These are phyloP conservation scores for Torrubiella hemipterigena DNA, from an alignment of 2,329 filamentous ascomycete genomes.

Conservation along the genomic window DNA sequence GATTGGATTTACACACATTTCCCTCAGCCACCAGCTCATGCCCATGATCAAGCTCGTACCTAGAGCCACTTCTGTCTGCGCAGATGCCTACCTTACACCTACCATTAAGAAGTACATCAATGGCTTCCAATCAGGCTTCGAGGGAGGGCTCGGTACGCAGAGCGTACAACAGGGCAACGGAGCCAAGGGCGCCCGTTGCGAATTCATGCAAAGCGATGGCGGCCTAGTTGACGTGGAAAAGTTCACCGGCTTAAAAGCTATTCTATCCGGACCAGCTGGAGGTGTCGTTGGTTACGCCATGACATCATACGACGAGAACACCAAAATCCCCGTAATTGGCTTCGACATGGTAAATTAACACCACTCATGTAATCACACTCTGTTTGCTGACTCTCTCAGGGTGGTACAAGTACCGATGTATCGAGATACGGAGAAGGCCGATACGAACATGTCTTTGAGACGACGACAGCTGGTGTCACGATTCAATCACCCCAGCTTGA, in stretches of 20 bases:
- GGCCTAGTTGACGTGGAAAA: slow-evolving; percentile 61
- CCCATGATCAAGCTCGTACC: slow-evolving; percentile 33
- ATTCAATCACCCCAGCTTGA: slow-evolving; percentile 88
- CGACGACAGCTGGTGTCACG: slow-evolving; percentile 85
- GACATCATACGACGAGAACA: slow-evolving; percentile 76
- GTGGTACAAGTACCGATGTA: slow-evolving; percentile 84
- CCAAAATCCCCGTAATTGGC: slow-evolving; percentile 76
- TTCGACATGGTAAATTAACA: slow-evolving; percentile 62
- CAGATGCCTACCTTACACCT: slow-evolving; percentile 31
- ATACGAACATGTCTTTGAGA: slow-evolving; percentile 91
- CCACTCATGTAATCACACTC: neutral
- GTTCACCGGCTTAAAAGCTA: slow-evolving; percentile 76
- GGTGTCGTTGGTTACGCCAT: slow-evolving; percentile 88
- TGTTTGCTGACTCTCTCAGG: slow-evolving; percentile 22
- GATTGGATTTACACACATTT: slow-evolving; percentile 66
- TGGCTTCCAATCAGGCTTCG: slow-evolving; percentile 72
- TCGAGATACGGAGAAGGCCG: slow-evolving; percentile 75
- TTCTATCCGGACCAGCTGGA: slow-evolving; percentile 82
- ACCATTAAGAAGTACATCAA: slow-evolving; percentile 37
- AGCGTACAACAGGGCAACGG: slow-evolving; percentile 58
- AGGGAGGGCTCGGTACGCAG: slow-evolving; percentile 64
- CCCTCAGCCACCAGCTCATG: slow-evolving; percentile 31
- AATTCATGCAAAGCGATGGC: slow-evolving; percentile 91
- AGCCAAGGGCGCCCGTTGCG: slow-evolving; percentile 63
- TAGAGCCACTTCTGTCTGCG: slow-evolving; percentile 29